phyloP scores from a whole-genome alignment of 768 basidiomycete genomes.

The Trametes meyenii region DNA sequence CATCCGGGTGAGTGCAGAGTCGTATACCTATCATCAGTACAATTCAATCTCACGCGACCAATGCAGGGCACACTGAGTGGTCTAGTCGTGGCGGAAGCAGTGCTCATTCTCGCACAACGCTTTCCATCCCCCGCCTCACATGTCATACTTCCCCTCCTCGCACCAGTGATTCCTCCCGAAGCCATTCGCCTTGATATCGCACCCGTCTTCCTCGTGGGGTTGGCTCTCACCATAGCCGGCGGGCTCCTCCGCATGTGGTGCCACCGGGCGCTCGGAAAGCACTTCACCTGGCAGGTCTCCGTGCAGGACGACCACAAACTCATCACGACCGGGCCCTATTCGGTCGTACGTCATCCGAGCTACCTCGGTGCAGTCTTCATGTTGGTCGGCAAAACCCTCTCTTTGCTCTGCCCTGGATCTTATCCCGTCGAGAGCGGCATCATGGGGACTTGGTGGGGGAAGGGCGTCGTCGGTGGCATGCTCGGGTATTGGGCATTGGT shows the following conservation, averaged over 20 bases:
- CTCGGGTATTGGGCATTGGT: neutral
- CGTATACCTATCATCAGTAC: neutral
- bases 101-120: neutral
- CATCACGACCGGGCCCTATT: slow-evolving; percentile 20
- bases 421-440: neutral
- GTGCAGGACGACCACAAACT: slow-evolving; percentile 14
- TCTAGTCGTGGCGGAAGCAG: neutral
- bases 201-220: slow-evolving; percentile 13
- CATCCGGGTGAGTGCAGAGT: neutral
- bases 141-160: neutral
- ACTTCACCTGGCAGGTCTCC: slow-evolving; percentile 18
- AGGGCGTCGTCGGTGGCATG: neutral
- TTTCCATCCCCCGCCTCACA: neutral
- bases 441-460: neutral
- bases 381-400: slow-evolving; percentile 1
- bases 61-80: neutral
- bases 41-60: neutral
- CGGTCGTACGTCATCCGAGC: slow-evolving; percentile 19
- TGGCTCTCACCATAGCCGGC: neutral
- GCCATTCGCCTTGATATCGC: neutral
- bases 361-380: slow-evolving; percentile 3
- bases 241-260: slow-evolving; percentile 4
- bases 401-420: neutral
- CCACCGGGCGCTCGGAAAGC: slow-evolving; percentile 12
- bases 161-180: neutral